Base-by-base conservation (phyloP, 306 rosid genomes). In the Chamaecrista fasciculata region DNA sequence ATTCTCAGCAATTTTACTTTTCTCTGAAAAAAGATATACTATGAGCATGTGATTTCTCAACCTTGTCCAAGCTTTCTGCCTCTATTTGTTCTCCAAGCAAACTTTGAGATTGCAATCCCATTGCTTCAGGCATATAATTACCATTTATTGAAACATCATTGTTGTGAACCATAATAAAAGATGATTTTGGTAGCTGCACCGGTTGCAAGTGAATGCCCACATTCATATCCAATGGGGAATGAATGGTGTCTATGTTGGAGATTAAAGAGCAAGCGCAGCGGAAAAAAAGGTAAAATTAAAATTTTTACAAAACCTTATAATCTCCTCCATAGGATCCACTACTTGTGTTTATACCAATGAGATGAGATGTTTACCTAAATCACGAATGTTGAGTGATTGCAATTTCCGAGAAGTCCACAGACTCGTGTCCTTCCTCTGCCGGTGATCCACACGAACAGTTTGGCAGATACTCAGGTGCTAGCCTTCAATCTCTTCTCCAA, bases 211-310 rank as follows among this genome's bases (percentile, higher is more conserved):
- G 59, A 69, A 46, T 69, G 12, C 77, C 74, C 63, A 71, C 39
- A 44, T 20, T 55, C 59, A 69, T 77, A 43, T 81, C 88, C 25
- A 55, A 75, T 34, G 73, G 53, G 23, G 83, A 57, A 57, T 61
- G 86, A 72, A 81, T 26, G 28, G 48, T 34, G 43, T 83, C 98
- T n/a, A n/a, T n/a, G n/a, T n/a, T n/a, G n/a, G n/a, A n/a, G n/a
- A n/a, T n/a, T n/a, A n/a, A n/a, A n/a, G n/a, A n/a, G n/a, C n/a
- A n/a, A n/a, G n/a, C n/a, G n/a, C n/a, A n/a, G n/a, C n/a, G n/a
- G n/a, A n/a, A n/a, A n/a, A n/a, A n/a, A n/a, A n/a, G n/a, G n/a
- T n/a, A n/a, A n/a, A n/a, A n/a, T n/a, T n/a, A n/a, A n/a, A n/a
- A n/a, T n/a, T n/a, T n/a, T n/a, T n/a, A n/a, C n/a, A n/a, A n/a